phyloP scores from a whole-genome alignment of 2,329 filamentous ascomycete genomes.

The Phyllosticta citrichinensis region DNA sequence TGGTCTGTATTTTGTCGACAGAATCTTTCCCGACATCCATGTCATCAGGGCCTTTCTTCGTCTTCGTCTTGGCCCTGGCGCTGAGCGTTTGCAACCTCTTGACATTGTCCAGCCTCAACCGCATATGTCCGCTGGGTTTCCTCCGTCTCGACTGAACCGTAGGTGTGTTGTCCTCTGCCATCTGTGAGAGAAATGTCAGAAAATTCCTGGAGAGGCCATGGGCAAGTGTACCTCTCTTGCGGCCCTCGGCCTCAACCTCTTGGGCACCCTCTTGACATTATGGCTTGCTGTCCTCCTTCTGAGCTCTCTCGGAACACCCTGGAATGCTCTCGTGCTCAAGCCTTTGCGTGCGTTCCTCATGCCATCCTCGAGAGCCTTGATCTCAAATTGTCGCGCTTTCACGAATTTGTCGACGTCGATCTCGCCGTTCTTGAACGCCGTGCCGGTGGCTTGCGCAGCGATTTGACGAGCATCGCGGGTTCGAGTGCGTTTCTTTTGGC shows the following conservation, averaged over 20 bases:
- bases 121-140: conserved; percentile 43
- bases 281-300: conserved; percentile 85
- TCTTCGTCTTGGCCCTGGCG: conserved; percentile 32
- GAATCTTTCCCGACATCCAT: conserved; percentile 19
- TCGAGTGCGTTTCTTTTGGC: conserved; percentile 8
- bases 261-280: conserved; percentile 83
- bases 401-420: conserved; percentile 80
- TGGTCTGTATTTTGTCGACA: conserved; percentile 14
- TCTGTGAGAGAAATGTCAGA: conserved; percentile 29
- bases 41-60: conserved; percentile 20
- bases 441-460: conserved; percentile 21
- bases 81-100: conserved; percentile 57
- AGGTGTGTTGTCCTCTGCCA: conserved; percentile 85
- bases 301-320: conserved; percentile 77
- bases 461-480: conserved; percentile 18
- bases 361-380: conserved; percentile 70
- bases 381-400: conserved; percentile 78
- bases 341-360: conserved; percentile 63
- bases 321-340: conserved; percentile 67
- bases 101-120: conserved; percentile 65
- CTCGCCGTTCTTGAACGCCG: conserved; percentile 59
- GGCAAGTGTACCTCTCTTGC: conserved; percentile 43
- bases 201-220: background rate
- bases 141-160: conserved; percentile 57
- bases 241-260: conserved; percentile 60